Base-by-base conservation (phyloP, 202 grass and related monocot genomes). In the Saccharum hybrid region DNA sequence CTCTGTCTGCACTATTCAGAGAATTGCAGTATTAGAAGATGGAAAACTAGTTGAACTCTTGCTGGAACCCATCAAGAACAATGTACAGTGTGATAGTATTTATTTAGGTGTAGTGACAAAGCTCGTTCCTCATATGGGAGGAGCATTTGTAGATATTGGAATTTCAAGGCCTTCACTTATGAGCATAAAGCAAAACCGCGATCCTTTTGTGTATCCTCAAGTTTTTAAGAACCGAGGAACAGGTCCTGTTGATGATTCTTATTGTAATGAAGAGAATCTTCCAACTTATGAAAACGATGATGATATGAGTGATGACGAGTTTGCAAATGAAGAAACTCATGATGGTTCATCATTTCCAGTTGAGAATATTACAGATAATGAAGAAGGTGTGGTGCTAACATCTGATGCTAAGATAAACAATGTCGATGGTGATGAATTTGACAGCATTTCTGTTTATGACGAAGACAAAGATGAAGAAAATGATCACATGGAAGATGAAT, bases 131-230 rank as follows among this genome's bases (percentile, higher is more conserved):
- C 96, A 91, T 87, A 88, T 95, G 88, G 82, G 89, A 76, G 92
- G 96, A 30, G 92, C 96, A 81, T 98, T 98, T 93, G 92, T 98
- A 62, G 96, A 95, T 86, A 98, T 98, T 85, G 95, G 95, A 68
- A 88, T 90, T 72, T 86, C 59, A 39, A 88, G 90, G 74, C 82
- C 86, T 72, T 92, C 94, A 61, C 87, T 95, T 70, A 91, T 98
- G 96, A 90, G 83, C 31, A 88, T 98, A 91, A 90, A 84, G 52
- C 84, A 70, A 75, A 84, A 93, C 63, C 90, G 87, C 78, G 86
- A 98, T 84, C 95, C 95, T 70, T 98, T 98, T 91, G 87, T 93
- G n/a, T 98, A 85, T 90, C 84, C 86, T 74, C 83, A 88, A 85
- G 81, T 88, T 71, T 67, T 86, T 49, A 86, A 81, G 68, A 85